Base-by-base conservation (phyloP, 208 protist genomes). In the Phytomonas francai region DNA sequence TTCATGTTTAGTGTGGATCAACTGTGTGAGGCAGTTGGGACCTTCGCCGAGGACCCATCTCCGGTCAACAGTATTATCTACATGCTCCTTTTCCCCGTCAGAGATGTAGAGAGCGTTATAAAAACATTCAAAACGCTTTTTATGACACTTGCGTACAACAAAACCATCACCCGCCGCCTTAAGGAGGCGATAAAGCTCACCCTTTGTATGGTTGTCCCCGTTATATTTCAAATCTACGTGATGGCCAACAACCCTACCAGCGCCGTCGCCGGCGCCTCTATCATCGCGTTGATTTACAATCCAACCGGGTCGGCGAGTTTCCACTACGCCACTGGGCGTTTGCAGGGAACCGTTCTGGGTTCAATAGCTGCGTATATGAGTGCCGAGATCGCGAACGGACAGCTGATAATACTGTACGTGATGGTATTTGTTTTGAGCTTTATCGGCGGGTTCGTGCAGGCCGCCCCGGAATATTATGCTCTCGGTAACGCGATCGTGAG, bases 1-100 rank as follows among this genome's bases (percentile, higher is more conserved):
- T 96, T 96, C 76, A 89, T 96, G 85, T 96, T 96, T 80, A 90
- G 82, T 76, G 76, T 96, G 22, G 86, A 93, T 62, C 87, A 93
- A 69, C 76, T 96, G 33, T 93, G 86, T 74, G 87, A 96, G 77
- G 78, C 82, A 49, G 93, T 96, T 66, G 76, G 72, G 59, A 80
- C 80, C 65, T 96, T 93, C 68, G 63, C 72, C 27, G 81, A 89
- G 65, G 76, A 81, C 39, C 67, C 65, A 57, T 49, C 80, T 28
- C 76, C 80, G 34, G 67, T 68, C 12, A 92, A 81, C 74, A 84
- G 68, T 36, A 30, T 96, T 31, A 8, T 77, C 30, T 68, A 84
- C 70, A 80, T 74, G 54, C 25, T 87, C 29, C 58, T 78, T 33
- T 84, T 83, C 49, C 77, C 77, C 22, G 63, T 92, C 12, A 78